Evolutionary conservation across 2,329 filamentous ascomycete species (phyloP).

Genomic region (Aspergillus tamarii): DNA sequence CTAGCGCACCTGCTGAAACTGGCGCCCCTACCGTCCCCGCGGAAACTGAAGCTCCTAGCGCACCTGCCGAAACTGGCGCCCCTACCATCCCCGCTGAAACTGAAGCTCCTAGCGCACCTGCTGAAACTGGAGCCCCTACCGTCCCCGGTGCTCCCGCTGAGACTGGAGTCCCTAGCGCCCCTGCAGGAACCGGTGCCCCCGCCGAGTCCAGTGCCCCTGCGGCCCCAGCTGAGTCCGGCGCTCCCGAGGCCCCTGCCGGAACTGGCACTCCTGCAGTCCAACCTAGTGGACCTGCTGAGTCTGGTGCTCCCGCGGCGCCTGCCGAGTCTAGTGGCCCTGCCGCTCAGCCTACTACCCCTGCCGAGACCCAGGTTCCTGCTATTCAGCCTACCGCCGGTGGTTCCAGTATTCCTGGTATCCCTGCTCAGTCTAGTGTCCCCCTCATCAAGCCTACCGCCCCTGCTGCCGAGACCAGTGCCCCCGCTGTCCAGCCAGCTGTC

Average conservation of each 20-base stretch:
- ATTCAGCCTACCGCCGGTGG: constrained; percentile 16
- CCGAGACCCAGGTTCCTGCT: constrained; percentile 21
- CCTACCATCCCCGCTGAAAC: background rate
- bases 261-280: too few relatives aligned
- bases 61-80: background rate
- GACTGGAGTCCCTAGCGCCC: too few relatives aligned
- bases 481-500: constrained; percentile 10
- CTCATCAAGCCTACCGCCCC: constrained; percentile 4
- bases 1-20: too few relatives aligned
- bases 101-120: background rate
- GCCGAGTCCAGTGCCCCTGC: background rate
- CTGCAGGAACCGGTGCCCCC: background rate
- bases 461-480: constrained; percentile 14
- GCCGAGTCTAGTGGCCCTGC: background rate
- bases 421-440: background rate
- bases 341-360: background rate
- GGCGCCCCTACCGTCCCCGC: too few relatives aligned
- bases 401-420: background rate
- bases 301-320: constrained; percentile 8
- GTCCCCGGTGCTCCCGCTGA: too few relatives aligned
- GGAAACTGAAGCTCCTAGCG: too few relatives aligned
- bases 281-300: too few relatives aligned
- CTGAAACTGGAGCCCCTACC: background rate
- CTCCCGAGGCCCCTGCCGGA: background rate
- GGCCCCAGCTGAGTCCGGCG: background rate